Base-by-base conservation (phyloP, 257 asterid genomes). In the Euphrasia confusa region DNA sequence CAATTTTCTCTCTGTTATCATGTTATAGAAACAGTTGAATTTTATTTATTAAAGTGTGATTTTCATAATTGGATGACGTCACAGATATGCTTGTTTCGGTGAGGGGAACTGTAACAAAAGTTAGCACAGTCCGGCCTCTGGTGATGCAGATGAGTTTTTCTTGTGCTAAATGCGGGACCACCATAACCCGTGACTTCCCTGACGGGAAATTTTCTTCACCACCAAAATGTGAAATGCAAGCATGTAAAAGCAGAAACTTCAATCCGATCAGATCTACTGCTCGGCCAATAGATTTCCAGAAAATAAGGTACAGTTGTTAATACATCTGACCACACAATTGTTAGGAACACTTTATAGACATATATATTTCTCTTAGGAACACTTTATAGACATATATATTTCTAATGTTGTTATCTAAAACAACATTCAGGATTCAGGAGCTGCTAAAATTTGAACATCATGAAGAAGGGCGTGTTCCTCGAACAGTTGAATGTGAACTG, bases 191-290 rank as follows among this genome's bases (percentile, higher is more conserved):
- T 54, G 80, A 81, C 75, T 92, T 92, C 70, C 95, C 97, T 65
- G 95, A 86, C 74, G 99, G 99, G 35, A 92, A 92, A 75, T 89
- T 89, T 77, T 84, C 96, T 47, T 95, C 96, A 17, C 99, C 96
- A 37, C 57, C 80, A 17, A 75, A 69, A 73, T 89, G 99, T 75
- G 86, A 75, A 71, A 74, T 84, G 77, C 87, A 78, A 75, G 96
- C 93, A 72, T 92, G 99, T 79, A 92, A 81, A 72, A 82, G 85
- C 64, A 72, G 88, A 73, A 84, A 72, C 68, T 88, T 88, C 73
- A 80, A 69, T 68, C 95, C 95, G 5, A 70, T 81, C 63, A 83
- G 95, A 78, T 77, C 90, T 75, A 76, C 82, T 68, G 97, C 95
- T 70, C 83, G 44, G 64, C 74, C 80, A 47, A 71, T 89, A 52